phyloP scores from a whole-genome alignment of 306 rosid genomes.

The Cucurbita maxima region DNA sequence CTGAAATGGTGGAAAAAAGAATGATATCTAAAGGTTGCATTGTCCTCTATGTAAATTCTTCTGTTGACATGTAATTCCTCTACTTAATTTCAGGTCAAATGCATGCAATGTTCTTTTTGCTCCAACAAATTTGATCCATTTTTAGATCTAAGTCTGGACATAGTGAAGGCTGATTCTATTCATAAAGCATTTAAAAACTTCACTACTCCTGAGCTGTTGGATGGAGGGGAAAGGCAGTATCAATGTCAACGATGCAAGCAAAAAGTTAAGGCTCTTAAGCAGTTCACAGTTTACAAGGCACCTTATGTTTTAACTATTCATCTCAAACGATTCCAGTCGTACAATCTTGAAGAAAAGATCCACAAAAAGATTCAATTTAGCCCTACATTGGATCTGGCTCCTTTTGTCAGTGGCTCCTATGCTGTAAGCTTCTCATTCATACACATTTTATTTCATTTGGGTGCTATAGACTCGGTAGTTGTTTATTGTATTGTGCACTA shows the following conservation, averaged over 20 bases:
- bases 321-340: slow-evolving; percentile 70
- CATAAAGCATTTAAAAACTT: slow-evolving; percentile 70
- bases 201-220: slow-evolving; percentile 70
- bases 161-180: slow-evolving; percentile 71
- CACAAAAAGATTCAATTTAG: slow-evolving; percentile 65
- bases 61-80: neutral
- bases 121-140: slow-evolving; percentile 91
- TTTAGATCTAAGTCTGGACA: slow-evolving; percentile 89
- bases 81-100: slow-evolving; percentile 55
- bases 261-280: slow-evolving; percentile 81
- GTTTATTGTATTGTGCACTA: neutral
- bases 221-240: slow-evolving; percentile 89
- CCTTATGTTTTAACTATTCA: slow-evolving; percentile 81
- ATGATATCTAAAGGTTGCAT: neutral
- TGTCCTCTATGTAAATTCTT: neutral
- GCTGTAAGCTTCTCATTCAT: slow-evolving; percentile 27
- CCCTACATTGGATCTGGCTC: slow-evolving; percentile 53
- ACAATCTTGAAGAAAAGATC: slow-evolving; percentile 66
- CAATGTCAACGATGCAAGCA: slow-evolving; percentile 87
- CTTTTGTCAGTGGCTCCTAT: slow-evolving; percentile 74
- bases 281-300: slow-evolving; percentile 80
- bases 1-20: neutral
- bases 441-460: neutral
- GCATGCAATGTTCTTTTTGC: slow-evolving; percentile 66
- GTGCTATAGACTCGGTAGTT: neutral